Evolutionary conservation across 257 asterid species (phyloP).

Genomic region (Petunia axillaris): DNA sequence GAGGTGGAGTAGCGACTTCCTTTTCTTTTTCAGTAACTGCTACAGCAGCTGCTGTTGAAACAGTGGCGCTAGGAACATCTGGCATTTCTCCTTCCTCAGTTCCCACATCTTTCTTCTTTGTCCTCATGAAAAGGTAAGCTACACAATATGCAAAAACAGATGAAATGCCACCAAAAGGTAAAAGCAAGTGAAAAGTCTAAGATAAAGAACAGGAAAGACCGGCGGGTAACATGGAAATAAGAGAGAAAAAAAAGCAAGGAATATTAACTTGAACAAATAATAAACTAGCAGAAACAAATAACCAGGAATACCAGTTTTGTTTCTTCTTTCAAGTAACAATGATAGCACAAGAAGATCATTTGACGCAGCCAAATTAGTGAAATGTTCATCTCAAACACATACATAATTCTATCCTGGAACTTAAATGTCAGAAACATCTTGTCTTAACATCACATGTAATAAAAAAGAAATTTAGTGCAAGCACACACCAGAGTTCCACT

Average conservation of each 20-base stretch:
- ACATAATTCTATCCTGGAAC: background rate
- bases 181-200: background rate
- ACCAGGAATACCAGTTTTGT: background rate
- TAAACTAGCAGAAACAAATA: background rate
- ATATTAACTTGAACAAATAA: background rate
- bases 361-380: background rate
- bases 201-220: background rate
- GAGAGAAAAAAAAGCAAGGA: background rate
- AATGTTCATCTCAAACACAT: background rate
- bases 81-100: constrained; percentile 40
- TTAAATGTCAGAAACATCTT: background rate
- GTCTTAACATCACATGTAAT: background rate
- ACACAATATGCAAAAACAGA: constrained; percentile 22
- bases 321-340: background rate
- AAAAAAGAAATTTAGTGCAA: background rate
- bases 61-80: constrained; percentile 38
- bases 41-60: constrained; percentile 37
- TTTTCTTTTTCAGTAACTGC: constrained; percentile 40
- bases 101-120: constrained; percentile 45
- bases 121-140: constrained; percentile 70
- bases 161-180: constrained; percentile 13
- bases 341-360: background rate
- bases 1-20: constrained; percentile 34
- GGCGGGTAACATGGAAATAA: background rate
- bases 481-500: background rate